Base-by-base conservation (phyloP, 352 stramenopile species). In the Pythium dissimile region DNA sequence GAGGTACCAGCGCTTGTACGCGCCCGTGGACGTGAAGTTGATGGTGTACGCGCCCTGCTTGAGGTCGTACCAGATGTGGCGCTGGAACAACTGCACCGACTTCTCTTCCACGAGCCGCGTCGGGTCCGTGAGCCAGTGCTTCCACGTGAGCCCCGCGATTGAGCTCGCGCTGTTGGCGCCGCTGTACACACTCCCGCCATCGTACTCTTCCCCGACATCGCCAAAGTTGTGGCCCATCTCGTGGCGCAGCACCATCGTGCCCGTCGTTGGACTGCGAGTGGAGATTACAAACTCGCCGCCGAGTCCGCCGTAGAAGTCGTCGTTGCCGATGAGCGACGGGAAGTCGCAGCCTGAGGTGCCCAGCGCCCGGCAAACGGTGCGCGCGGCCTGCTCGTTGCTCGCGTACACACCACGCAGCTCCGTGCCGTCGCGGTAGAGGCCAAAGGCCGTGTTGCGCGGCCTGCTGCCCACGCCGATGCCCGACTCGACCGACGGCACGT, bases 171-270 rank as follows among this genome's bases (percentile, higher is more conserved):
- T 67, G 62, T 78, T 78, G 28, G 66, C 67, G 21, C 70, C 70
- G 8, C 38, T 34, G 67, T 78, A 78, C 28, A 73, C 67, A 7
- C 61, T 24, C 3, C 70, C 70, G 31, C 66, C 67, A 42, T 78
- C 70, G 56, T 78, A 75, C 34, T 78, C 70, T 32, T 78, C 70
- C n/a, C 70, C 70, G 15, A 78, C 65, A n/a, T 59, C 35, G 20
- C 64, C 66, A 61, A 78, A 71, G 52, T 70, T 71, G 65, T 75
- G 66, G 32, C 70, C 66, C 61, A 75, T 71, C 48, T 75, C 67
- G 50, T 75, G 66, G 16, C 67, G 64, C 44, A 78, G 31, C 31
- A 69, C 66, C 26, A 78, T 27, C 5, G 70, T 73, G 5, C 70
- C 70, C 0, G 63, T 59, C 21, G 54, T 72, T 31, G 16, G n/a